Evolutionary conservation across 495 filamentous ascomycete genomes (phyloP), one percentile per base, ranked within the genome.

Genomic region (Stereocaulon alpinum): DNA sequence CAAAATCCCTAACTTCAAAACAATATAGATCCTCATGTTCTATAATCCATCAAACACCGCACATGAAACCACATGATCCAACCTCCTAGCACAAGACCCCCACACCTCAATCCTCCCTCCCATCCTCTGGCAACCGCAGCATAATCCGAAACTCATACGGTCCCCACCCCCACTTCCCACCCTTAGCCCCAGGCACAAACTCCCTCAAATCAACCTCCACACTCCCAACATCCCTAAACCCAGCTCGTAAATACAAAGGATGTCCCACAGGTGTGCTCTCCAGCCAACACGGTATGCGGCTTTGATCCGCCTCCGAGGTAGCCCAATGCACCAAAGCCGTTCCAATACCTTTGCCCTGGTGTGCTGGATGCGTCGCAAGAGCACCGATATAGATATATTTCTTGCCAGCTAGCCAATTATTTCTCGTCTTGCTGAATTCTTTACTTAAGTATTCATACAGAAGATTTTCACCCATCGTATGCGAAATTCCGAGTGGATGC

Each of bases 281-380:
- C 60, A 56, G 45, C 53, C 60, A 56, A 37, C 40, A 50, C 15
- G 20, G 45, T 12, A 61, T n/a, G 18, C 18, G n/a, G n/a, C 32
- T 29, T 0, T 50, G 15, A 53, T 56, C 53, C 37, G 52, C 40
- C 10, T 30, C 30, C 7, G 30, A 41, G 18, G 52, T 41, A 53
- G 41, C 41, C 55, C 6, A 60, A 24, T 37, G 58, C 20, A 81
- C 44, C 7, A 81, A 57, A 6, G 70, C 62, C 0, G 72, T 77
- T 22, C 76, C 79, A 29, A 79, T 60, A 1, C 79, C 77, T 41
- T 69, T 68, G 5, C 66, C 59, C 50, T 76, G 73, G 18, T 71
- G 64, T 11, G 59, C 55, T 1, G 75, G 72, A 12, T 71, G 27
- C 3, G 80, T 77, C 7, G 73, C 77, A 37, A 80, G 57, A 2